Evolutionary conservation across 768 basidiomycete species (phyloP), one percentile per base, ranked within the genome.

Genomic region (Suillus discolor): DNA sequence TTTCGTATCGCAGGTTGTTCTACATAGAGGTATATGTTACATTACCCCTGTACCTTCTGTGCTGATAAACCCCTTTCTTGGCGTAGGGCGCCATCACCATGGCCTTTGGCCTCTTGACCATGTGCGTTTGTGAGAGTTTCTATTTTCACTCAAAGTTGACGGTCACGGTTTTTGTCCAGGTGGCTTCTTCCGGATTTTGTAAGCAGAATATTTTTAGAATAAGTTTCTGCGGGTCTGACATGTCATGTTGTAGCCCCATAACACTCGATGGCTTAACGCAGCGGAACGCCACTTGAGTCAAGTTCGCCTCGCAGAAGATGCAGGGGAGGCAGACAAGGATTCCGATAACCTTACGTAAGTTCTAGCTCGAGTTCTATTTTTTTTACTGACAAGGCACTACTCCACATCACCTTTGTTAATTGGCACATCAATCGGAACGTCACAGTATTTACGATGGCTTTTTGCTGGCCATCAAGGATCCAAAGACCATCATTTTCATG

Each of bases 231-330:
- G 16, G 44, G 59, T 44, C 13, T 54, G 45, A 51, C 12, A 31
- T 18, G n/a, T 34, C n/a, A 9, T 54, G 45, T 51, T 23, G 4
- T 55, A 89, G 87, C 87, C 87, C 1, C 69, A 84, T 67, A 91
- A 89, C 67, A 90, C 88, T 0, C 77, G 81, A 44, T 90, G 88
- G 89, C 71, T 90, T 39, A 75, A 81, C 13, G 71, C 80, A 0
- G 74, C 79, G 6, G 84, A 89, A 66, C 79, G 82, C n/a, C 83
- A 81, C n/a, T 79, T 90, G 41, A 88, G 86, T 5, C 88, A 88
- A 77, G 85, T 82, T n/a, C 85, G 89, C 16, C 80, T 90, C 7
- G 85, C 89, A 0, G 88, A 90, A 72, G 89, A 89, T 69, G 84
- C 84, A 9, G 88, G 89, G 3, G 87, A 89, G 73, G 88, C 87